phyloP scores from a whole-genome alignment of 306 rosid species.

The Lithocarpus polystachyus region DNA sequence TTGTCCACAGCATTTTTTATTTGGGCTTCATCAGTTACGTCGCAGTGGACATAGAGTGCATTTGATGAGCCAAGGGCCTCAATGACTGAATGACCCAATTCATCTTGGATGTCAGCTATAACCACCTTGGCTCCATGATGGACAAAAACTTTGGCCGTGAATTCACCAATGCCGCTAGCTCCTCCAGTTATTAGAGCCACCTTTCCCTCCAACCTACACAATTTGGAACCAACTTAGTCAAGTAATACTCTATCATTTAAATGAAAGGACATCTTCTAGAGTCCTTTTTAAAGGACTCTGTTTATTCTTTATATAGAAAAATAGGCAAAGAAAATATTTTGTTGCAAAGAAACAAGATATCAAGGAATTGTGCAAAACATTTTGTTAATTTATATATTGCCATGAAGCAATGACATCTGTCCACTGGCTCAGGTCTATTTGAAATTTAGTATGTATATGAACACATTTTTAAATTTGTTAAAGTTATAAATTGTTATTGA shows the following conservation, averaged over 20 bases:
- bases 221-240: neutral
- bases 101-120: slow-evolving; percentile 76
- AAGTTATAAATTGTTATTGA: no score
- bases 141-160: slow-evolving; percentile 55
- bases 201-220: slow-evolving; percentile 65
- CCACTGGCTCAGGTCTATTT: no score
- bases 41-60: slow-evolving; percentile 53
- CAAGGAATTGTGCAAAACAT: no score
- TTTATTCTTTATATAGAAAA: no score
- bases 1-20: slow-evolving; percentile 42
- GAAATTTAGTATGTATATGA: no score
- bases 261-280: no score
- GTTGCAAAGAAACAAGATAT: no score
- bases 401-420: no score
- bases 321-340: no score
- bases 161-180: slow-evolving; percentile 78
- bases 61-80: slow-evolving; percentile 38
- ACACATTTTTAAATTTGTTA: no score
- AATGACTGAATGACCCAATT: slow-evolving; percentile 37
- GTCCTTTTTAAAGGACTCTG: no score
- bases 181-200: slow-evolving; percentile 87
- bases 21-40: slow-evolving; percentile 68
- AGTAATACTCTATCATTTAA: neutral
- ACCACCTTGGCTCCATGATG: slow-evolving; percentile 65
- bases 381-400: no score